Evolutionary conservation across 192 early-diverging fungal species (phyloP), one percentile per base, ranked within the genome.

Genomic region (Coemansia umbellata): DNA sequence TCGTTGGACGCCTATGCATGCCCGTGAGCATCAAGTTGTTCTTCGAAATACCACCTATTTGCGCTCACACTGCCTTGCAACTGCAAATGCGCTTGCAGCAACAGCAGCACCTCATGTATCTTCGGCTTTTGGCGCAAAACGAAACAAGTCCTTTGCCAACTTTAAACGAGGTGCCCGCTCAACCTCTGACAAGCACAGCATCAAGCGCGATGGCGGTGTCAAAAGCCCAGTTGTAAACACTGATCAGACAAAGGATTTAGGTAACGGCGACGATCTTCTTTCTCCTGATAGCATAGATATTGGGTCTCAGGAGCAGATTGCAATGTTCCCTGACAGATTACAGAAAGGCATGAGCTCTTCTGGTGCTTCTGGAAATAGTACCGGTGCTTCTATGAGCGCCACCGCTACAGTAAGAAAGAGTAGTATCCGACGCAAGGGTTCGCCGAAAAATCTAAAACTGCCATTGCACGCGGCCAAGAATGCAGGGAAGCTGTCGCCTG

Each of bases 381-480:
- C 24, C 2, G 43, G 43, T 14, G 8, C 24, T 24, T 28, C 24
- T 26, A 26, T 15, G 3, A 28, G 7, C 10, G 5, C 26, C 3
- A 27, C 22, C 1, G 8, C 43, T 17, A 28, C 43, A 3, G 3
- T n/a, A 26, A 45, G 24, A n/a, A 45, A 45, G 8, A 45, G 14
- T 17, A 52, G 21, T 15, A 23, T 26, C 22, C 39, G 37, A 37
- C 49, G 41, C 28, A 45, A 44, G 27, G 36, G 44, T 28, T 8
- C 40, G 45, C 35, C 50, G 28, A 33, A 32, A 27, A 47, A 28
- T 13, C 45, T 62, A 51, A 50, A 62, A 27, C 44, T 62, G 33
- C 60, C 60, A 15, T 21, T 41, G 43, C 50, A 42, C 11, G 31
- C 40, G 50, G 82, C 89, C 11, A 84, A 0, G 62, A 84, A 35